A percentile compares a stretch with the other conserved stretches of the same genome.
Evolutionary conservation across 306 rosid genomes (phyloP).

Genomic region (Cicer judaicum): DNA sequence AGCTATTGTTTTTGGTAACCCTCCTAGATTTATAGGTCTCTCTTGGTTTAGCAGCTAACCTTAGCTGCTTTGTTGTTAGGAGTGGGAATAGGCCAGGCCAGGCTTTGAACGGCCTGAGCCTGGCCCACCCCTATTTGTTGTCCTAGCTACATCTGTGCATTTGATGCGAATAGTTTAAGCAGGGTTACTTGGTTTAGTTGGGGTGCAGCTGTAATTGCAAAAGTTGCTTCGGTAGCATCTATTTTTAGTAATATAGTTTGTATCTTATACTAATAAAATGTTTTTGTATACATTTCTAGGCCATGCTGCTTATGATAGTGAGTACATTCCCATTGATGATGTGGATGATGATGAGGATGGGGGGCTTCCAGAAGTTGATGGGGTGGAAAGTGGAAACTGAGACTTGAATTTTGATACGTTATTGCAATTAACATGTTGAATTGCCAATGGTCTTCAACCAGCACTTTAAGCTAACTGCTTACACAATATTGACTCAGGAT

Average conservation of each 20-base stretch:
- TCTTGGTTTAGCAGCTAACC: no score
- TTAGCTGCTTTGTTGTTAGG: no score
- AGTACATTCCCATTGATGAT: slow-evolving; percentile 85
- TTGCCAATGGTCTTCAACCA: background rate
- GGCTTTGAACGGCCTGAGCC: no score
- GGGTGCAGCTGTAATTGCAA: slow-evolving; percentile 5
- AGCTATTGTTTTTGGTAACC: no score
- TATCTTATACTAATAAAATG: background rate
- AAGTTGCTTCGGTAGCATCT: slow-evolving; percentile 1
- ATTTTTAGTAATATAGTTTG: background rate
- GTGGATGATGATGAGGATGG: slow-evolving; percentile 72
- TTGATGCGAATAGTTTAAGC: background rate
- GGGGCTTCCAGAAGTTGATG: slow-evolving; percentile 45
- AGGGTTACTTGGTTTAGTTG: slow-evolving; percentile 26
- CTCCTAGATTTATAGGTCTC: no score
- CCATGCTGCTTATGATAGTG: slow-evolving; percentile 49
- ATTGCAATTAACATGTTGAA: slow-evolving; percentile 32
- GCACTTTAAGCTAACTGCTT: slow-evolving; percentile 5
- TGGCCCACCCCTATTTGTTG: background rate
- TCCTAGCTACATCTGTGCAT: slow-evolving; percentile 4
- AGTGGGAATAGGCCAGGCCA: background rate
- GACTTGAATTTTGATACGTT: slow-evolving; percentile 38
- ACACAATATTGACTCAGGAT: slow-evolving; percentile 12
- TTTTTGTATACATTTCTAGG: slow-evolving; percentile 44
- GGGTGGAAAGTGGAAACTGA: slow-evolving; percentile 49